Percentiles rank a stretch among this genome's conserved stretches.
These are phyloP conservation scores for Plectosphaerella plurivora DNA, from an alignment of 2,329 filamentous ascomycete genomes.

Conservation along the genomic window DNA sequence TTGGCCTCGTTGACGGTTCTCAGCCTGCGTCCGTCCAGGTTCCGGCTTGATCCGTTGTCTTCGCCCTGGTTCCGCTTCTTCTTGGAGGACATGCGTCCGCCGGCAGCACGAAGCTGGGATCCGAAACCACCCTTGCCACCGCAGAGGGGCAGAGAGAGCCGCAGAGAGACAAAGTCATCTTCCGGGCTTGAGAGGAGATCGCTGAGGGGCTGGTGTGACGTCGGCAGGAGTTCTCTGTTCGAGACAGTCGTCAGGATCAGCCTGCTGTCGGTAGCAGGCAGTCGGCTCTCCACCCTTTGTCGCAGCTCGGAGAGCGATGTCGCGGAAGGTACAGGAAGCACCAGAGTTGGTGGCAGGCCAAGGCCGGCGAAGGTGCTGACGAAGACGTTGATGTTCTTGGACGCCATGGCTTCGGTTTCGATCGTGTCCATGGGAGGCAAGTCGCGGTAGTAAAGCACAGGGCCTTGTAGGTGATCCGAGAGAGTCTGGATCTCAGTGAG, in stretches of 20 bases:
- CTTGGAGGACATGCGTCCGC: conserved; percentile 94
- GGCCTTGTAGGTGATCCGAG: too few relatives aligned
- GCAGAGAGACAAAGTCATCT: conserved; percentile 75
- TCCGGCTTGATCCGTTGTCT: conserved; percentile 85
- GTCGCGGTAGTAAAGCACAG: too few relatives aligned
- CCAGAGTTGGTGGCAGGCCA: conserved; percentile 75
- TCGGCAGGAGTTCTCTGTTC: conserved; percentile 62
- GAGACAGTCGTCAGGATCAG: conserved; percentile 79
- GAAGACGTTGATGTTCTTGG: conserved; percentile 69
- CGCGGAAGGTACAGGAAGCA: conserved; percentile 64
- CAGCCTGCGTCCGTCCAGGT: conserved; percentile 83
- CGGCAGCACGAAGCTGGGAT: conserved; percentile 91
- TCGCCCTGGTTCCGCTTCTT: conserved; percentile 83
- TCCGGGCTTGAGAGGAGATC: conserved; percentile 51
- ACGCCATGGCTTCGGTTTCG: conserved; percentile 39
- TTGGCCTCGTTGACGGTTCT: conserved; percentile 95
- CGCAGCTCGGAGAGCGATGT: conserved; percentile 66
- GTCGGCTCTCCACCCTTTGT: conserved; percentile 54
- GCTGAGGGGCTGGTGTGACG: conserved; percentile 52
- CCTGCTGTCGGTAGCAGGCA: conserved; percentile 52
- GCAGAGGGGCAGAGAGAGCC: conserved; percentile 72
- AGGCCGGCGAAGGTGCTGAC: conserved; percentile 81
- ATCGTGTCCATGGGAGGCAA: too few relatives aligned
- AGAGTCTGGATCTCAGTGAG: too few relatives aligned
- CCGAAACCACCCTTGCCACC: conserved; percentile 98